Conservation (phyloP, 2,329 filamentous ascomycete species). For the Gaeumannomyces sp. region DNA sequence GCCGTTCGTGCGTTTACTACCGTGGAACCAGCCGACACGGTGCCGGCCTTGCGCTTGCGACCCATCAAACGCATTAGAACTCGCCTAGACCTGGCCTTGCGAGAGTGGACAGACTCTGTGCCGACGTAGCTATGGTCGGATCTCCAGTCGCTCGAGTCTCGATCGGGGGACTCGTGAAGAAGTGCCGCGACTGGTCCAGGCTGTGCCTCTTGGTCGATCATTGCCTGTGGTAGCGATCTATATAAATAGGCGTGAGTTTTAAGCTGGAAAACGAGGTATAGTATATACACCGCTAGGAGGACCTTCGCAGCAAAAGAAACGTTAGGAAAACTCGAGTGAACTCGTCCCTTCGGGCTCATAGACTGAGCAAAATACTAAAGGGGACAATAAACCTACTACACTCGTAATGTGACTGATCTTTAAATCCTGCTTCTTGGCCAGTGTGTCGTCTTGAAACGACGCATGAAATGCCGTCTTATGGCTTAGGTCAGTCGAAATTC, state of each 20-base stretch:
- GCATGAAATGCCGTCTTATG: conserved; percentile 80
- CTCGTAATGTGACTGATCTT: conserved; percentile 87
- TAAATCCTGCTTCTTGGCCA: conserved; percentile 65
- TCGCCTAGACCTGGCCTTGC: conserved; percentile 63
- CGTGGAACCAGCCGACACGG: conserved; percentile 42
- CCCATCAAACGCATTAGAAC: conserved; percentile 71
- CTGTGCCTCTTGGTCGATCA: conserved; percentile 85
- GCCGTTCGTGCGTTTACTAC: neutral
- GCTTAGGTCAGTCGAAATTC: neutral
- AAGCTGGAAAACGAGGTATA: conserved; percentile 85
- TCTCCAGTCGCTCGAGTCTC: neutral
- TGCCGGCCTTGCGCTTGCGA: conserved; percentile 70
- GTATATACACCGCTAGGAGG: conserved; percentile 70
- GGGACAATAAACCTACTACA: conserved; percentile 49
- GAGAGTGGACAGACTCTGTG: conserved; percentile 50
- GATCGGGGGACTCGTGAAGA: conserved; percentile 57
- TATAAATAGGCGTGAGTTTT: conserved; percentile 92
- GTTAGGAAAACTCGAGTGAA: neutral
- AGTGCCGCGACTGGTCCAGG: conserved; percentile 79
- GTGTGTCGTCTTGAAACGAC: conserved; percentile 59
- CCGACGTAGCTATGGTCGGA: neutral
- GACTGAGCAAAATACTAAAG: neutral
- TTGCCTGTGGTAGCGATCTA: conserved; percentile 83
- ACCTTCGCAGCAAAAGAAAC: conserved; percentile 39
- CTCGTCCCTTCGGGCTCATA: neutral